Conservation (phyloP, 2,329 filamentous ascomycete genomes). For the Trichoderma asperellum region DNA sequence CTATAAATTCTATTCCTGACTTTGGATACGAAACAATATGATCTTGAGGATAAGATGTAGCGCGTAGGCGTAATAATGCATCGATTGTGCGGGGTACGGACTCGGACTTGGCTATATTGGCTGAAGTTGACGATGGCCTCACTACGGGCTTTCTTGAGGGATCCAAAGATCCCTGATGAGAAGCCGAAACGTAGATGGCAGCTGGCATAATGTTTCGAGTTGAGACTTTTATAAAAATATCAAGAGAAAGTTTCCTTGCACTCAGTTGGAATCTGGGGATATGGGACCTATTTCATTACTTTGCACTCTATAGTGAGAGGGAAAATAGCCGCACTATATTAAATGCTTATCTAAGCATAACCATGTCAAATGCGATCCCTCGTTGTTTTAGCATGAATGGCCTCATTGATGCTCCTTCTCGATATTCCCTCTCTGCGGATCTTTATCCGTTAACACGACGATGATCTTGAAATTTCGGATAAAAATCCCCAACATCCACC, state of each 20-base stretch:
- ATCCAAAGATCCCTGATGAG: not conserved
- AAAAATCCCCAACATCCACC: not conserved
- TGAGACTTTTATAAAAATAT: no score
- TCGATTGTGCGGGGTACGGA: not conserved
- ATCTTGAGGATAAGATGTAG: not conserved
- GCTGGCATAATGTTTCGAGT: not conserved
- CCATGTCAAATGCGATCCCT: not conserved
- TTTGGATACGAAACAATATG: conserved; percentile 16
- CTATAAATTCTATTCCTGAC: conserved; percentile 5
- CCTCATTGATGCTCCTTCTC: not conserved
- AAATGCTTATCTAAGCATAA: not conserved
- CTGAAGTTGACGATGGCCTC: not conserved
- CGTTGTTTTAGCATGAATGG: not conserved
- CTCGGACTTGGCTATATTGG: not conserved
- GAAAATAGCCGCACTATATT: not conserved
- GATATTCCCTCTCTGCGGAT: not conserved
- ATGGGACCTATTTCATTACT: not conserved
- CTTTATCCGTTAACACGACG: not conserved
- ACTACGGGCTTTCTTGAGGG: not conserved
- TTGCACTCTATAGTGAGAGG: not conserved
- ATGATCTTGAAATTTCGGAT: conserved; percentile 4
- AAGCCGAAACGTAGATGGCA: not conserved
- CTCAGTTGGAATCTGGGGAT: not conserved
- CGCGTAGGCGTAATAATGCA: conserved; percentile 9
- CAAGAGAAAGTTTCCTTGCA: not conserved